Evolutionary conservation across 2,329 filamentous ascomycete species (phyloP), one percentile per base, ranked within the genome.

Genomic region (Ophiosphaerella narmari): DNA sequence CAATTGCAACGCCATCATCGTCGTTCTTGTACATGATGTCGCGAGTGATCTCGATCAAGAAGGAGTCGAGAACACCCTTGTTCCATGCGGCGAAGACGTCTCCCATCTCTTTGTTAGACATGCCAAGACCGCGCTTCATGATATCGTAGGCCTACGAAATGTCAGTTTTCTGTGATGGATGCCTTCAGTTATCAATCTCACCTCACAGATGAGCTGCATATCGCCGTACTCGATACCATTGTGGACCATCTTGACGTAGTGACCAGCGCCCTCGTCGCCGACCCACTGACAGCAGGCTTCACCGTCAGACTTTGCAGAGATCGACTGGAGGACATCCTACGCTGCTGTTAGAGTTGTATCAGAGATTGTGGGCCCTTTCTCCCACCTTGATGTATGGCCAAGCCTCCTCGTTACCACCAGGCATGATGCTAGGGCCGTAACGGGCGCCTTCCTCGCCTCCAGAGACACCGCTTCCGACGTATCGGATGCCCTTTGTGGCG

Each of bases 161-260:
- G 52, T 68, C 37, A 67, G 55, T 7, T 7, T 29, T 11, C 16
- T 24, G 11, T 29, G 23, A n/a, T 37, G 21, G 4, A 7, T 8
- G n/a, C 5, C 26, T 12, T 14, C 18, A 13, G 11, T 23, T 2
- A 24, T 13, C 34, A 36, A 12, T 34, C 85, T 68, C 80, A 96
- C 93, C 87, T 99, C 94, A 80, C 89, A 95, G 77, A 99, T 99
- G 73, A 99, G 85, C 84, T 99, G 94, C 94, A 99, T 99, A 82
- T 99, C 94, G 86, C 94, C 94, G 77, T 99, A 99, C 82, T 99
- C 94, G 71, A 99, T 99, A 85, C 94, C 94, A 81, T 99, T 99
- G 88, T 99, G 94, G 60, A 99, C 94, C 94, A 99, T 99, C 90
- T 99, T 99, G 83, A 99, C 93, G 84, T 97, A 99, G 87, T 99